A percentile compares a stretch with the other conserved stretches of the same genome.
These are phyloP conservation scores for Pilaira anomala DNA, from an alignment of 192 early-diverging fungal species.

Conservation along the genomic window DNA sequence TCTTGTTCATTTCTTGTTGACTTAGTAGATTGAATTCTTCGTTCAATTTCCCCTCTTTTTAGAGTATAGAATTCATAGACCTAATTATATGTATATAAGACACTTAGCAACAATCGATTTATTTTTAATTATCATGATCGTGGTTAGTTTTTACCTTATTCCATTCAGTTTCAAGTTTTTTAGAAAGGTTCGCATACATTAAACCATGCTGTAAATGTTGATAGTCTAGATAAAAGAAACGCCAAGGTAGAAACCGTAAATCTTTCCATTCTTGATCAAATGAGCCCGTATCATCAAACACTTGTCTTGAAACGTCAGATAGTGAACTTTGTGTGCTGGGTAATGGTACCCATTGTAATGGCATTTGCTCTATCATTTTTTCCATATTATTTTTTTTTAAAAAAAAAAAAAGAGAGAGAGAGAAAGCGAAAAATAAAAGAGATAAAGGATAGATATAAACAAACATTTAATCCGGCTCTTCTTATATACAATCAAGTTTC, in stretches of 20 bases:
- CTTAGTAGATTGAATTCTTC: background rate
- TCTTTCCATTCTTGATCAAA: constrained; percentile 13
- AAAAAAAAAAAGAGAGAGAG: background rate
- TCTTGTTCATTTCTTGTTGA: background rate
- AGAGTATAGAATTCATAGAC: constrained; percentile 14
- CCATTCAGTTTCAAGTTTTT: background rate
- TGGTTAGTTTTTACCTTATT: constrained; percentile 7
- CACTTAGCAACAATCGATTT: too few species aligned
- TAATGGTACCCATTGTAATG: constrained; percentile 1
- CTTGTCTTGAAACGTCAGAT: constrained; percentile 1
- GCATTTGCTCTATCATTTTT: background rate
- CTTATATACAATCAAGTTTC: too few species aligned
- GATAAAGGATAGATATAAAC: background rate
- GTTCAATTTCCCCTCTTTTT: constrained; percentile 21
- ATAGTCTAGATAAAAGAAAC: constrained; percentile 18
- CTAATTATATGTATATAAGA: constrained; percentile 5
- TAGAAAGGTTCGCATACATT: background rate
- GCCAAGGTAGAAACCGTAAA: background rate
- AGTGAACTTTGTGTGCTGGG: constrained; percentile 3
- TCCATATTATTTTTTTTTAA: background rate
- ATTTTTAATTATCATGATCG: background rate
- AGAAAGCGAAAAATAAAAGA: background rate
- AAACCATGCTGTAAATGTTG: constrained; percentile 1
- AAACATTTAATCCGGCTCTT: background rate
- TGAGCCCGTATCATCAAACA: background rate